Base-by-base conservation (phyloP, 2,329 filamentous ascomycete species). In the Alternaria atra region DNA sequence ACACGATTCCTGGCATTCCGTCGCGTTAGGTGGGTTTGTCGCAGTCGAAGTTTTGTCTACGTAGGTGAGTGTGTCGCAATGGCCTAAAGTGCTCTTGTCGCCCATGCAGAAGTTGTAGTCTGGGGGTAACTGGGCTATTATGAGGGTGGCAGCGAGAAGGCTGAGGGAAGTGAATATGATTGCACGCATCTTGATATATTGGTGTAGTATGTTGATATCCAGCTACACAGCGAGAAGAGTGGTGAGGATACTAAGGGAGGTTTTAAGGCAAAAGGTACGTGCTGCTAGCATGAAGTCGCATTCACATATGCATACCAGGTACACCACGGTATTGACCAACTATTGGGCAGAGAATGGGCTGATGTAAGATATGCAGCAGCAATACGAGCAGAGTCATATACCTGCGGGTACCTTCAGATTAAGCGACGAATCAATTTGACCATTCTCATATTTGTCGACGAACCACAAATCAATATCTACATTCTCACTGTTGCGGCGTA, bases 61-160 rank as follows among this genome's bases (percentile, higher is more conserved):
- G 42, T 55, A 67, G 13, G 65, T 60, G 15, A 69, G 61, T n/a
- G 52, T 64, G 25, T 62, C 61, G 60, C 69, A 71, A 46, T 68
- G 60, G 4, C 69, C 63, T 13, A 56, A 6, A 4, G 42, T 58
- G 8, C n/a, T 30, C 27, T 63, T 63, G 46, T 60, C 25, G 8
- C 60, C 60, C 17, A 37, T 37, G 47, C 63, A 65, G 29, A 55
- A 52, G 35, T 63, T 58, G 34, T 39, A 35, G 46, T 50, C 20
- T 27, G 30, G 13, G 32, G 30, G 30, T 1, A 44, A n/a, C 25
- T 55, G 52, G 6, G 61, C 58, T 17, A 13, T 13, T n/a, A 30
- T 32, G 23, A 61, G 10, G 30, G 54, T 20, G 13, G 43, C n/a
- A 34, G 60, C 12, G 13, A 66, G n/a, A 17, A 32, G 13, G 17